Base-by-base conservation (phyloP, 2,329 filamentous ascomycete species). In the Exophiala aquamarina region DNA sequence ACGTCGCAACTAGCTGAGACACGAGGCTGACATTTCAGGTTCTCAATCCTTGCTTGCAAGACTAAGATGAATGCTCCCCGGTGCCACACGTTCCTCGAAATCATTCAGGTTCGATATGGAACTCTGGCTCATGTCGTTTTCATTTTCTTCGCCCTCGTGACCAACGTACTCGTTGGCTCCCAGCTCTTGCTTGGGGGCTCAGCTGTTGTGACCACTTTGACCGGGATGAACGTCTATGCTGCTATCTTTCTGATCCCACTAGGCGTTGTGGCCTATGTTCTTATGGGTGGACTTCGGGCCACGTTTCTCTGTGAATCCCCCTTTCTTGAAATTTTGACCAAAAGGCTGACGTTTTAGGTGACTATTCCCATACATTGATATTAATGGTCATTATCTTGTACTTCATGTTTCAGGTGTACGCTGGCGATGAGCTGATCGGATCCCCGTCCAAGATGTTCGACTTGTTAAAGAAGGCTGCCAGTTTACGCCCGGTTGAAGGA, bases 161-260 rank as follows among this genome's bases (percentile, higher is more conserved):
- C 89, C 31, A 90, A 93, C 59, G 86, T 94, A 31, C 76, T 95
- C 4, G 90, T 95, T 29, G 91, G 87, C 2, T 38, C 33, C 10
- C 34, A 38, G 49, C 50, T 74, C 11, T 56, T 73, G 9, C 57
- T 71, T 2, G 70, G 70, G 23, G 71, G 70, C 76, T 19, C 14
- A 14, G 34, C 34, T 9, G 34, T 45, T 5, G 34, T 45, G 4
- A 39, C 34, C 14, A n/a, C 83, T 5, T 69, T 90, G 41, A 89
- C 86, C 0, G 87, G 86, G 19, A 83, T 90, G 66, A 77, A 80
- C 28, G 89, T 86, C 11, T 82, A 84, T 11, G 89, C 89, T 1
- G 89, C 88, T 46, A 92, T 87, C 62, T 93, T 89, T 70, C 71
- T 95, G 31, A 74, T 94, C 2, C 89, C 89, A 0, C 70, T 92